Evolutionary conservation across 1,284 basidiomycete species (phyloP).

Genomic region (Rhodotorula sp.): DNA sequence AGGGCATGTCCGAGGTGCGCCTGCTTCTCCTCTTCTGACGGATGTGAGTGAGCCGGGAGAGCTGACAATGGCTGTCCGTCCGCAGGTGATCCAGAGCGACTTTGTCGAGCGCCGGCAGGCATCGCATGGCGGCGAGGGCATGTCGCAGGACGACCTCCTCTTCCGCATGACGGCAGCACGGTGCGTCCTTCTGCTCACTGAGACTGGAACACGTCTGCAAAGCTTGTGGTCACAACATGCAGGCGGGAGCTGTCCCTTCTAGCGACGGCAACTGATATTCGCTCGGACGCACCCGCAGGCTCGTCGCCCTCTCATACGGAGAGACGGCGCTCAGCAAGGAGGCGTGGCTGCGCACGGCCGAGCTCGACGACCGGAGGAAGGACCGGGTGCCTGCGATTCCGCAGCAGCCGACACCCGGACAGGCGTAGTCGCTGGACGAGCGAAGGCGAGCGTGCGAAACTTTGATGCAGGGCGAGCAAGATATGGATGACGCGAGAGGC

Average conservation of each 20-base stretch:
- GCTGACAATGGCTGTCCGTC: constrained; percentile 54
- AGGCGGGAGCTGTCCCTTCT: too few relatives aligned
- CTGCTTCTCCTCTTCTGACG: background rate
- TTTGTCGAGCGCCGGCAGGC: constrained; percentile 65
- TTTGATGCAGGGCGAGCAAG: background rate
- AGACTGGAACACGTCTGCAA: too few relatives aligned
- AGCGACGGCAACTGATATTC: too few relatives aligned
- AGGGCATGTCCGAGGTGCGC: constrained; percentile 39
- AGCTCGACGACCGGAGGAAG: constrained; percentile 43
- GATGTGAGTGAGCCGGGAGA: constrained; percentile 48
- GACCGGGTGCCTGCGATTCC: constrained; percentile 21
- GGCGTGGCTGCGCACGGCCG: constrained; percentile 50
- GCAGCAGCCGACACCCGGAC: background rate
- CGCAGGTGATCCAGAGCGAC: constrained; percentile 70
- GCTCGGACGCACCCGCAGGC: constrained; percentile 42
- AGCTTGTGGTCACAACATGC: too few relatives aligned
- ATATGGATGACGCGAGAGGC: background rate
- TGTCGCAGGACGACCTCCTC: constrained; percentile 46
- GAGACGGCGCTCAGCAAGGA: constrained; percentile 52
- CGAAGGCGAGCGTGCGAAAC: background rate
- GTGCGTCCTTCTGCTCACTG: constrained; percentile 13
- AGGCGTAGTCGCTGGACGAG: background rate
- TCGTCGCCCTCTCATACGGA: constrained; percentile 53
- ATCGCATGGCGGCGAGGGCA: constrained; percentile 30
- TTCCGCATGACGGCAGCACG: constrained; percentile 44